Conservation (phyloP, 441 rosid species). For the Adansonia gregorii region DNA sequence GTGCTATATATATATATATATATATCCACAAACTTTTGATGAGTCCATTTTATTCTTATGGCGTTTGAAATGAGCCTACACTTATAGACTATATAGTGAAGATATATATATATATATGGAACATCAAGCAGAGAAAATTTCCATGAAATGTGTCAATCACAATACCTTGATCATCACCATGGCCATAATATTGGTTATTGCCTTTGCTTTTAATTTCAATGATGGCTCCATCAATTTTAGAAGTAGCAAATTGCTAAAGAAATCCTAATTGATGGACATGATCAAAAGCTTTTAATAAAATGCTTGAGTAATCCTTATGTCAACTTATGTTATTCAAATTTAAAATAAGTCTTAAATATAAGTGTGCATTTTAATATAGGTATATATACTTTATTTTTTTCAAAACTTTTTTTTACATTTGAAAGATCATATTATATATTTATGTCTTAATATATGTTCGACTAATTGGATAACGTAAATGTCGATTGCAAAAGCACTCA, state of each 20-base stretch:
- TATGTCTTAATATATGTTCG: no score
- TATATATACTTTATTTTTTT: no score
- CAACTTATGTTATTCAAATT: no score
- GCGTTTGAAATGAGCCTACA: not conserved
- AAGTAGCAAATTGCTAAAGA: not conserved
- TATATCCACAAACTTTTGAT: conserved; percentile 25
- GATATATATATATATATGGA: not conserved
- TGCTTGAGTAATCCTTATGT: not conserved
- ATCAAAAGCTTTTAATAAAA: not conserved
- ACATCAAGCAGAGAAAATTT: not conserved
- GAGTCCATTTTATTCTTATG: not conserved
- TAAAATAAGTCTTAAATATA: no score
- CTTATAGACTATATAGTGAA: not conserved
- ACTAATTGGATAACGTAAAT: no score
- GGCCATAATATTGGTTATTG: not conserved
- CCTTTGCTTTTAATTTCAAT: conserved; percentile 7
- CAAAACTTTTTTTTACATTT: no score
- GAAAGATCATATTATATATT: no score
- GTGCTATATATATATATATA: conserved; percentile 14
- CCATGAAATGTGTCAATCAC: not conserved
- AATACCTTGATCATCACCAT: not conserved
- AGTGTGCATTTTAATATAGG: no score
- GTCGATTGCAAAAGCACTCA: not conserved
- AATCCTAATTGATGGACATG: not conserved
- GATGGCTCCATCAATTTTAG: not conserved